Percentiles rank a stretch among this genome's conserved stretches.
Conservation (phyloP, 495 filamentous ascomycete genomes). For the Xanthoparmelia taractica region DNA sequence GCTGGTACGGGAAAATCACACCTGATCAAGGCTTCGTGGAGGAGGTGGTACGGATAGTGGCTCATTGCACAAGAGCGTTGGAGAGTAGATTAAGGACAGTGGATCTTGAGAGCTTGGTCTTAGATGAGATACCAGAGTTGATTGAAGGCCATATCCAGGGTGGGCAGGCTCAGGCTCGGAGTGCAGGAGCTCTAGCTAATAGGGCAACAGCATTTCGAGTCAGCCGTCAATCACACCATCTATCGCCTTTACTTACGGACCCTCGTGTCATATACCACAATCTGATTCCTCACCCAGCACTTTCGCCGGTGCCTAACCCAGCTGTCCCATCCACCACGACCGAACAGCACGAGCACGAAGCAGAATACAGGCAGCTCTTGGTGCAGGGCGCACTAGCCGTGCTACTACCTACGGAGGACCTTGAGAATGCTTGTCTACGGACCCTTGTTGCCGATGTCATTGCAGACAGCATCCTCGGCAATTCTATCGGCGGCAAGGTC, state of each 20-base stretch:
- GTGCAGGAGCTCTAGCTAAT: slow-evolving; percentile 11
- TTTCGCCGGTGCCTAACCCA: slow-evolving; percentile 64
- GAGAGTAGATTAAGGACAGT: slow-evolving; percentile 76
- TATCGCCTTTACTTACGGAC: slow-evolving; percentile 49
- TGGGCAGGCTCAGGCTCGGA: slow-evolving; percentile 36
- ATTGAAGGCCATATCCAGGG: slow-evolving; percentile 73
- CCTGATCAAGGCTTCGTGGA: slow-evolving; percentile 77
- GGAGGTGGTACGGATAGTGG: slow-evolving; percentile 81
- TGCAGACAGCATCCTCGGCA: slow-evolving; percentile 76
- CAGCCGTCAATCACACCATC: slow-evolving; percentile 44
- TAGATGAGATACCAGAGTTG: slow-evolving; percentile 84
- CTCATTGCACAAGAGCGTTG: slow-evolving; percentile 77
- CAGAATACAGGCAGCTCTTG: slow-evolving; percentile 70
- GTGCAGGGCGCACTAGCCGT: slow-evolving; percentile 70
- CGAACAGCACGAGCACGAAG: slow-evolving; percentile 67
- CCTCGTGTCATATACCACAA: slow-evolving; percentile 71
- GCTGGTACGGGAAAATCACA: slow-evolving; percentile 90
- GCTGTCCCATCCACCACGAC: slow-evolving; percentile 42
- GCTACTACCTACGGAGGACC: slow-evolving; percentile 83
- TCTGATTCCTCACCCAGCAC: slow-evolving; percentile 67
- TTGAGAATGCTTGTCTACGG: slow-evolving; percentile 77
- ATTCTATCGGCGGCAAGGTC: slow-evolving; percentile 62
- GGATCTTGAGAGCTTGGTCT: slow-evolving; percentile 70
- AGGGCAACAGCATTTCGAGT: slow-evolving; percentile 45
- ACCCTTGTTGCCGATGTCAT: slow-evolving; percentile 77